Evolutionary conservation across 1,284 basidiomycete species (phyloP), one percentile per base, ranked within the genome.

Genomic region (Microbotryum intermedium): DNA sequence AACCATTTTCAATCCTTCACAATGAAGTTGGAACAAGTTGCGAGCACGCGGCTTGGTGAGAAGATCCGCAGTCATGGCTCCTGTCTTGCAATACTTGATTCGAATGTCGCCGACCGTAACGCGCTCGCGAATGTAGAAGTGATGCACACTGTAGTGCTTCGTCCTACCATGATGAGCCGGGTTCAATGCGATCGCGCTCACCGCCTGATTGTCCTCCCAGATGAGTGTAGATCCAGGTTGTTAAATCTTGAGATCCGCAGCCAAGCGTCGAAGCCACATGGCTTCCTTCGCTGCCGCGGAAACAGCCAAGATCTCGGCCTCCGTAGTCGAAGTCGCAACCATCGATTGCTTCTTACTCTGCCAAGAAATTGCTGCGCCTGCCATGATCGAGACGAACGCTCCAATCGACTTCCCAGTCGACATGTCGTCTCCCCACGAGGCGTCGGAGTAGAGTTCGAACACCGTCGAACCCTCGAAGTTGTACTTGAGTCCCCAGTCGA

Each of bases 21-120:
- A n/a, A n/a, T n/a, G n/a, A n/a, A n/a, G n/a, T n/a, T n/a, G n/a
- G n/a, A n/a, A n/a, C n/a, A n/a, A n/a, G n/a, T n/a, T n/a, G n/a
- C n/a, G n/a, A n/a, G n/a, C n/a, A n/a, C 79, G 68, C 0, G 75
- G 56, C 55, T 80, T 80, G 3, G 77, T 80, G 49, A 80, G 66
- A 18, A 79, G 71, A 67, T 80, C 75, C 8, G 79, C 75, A 9
- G 73, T 26, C 53, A 78, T 77, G 2, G 75, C 71, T 0, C 63
- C 53, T 0, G 73, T 71, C 0, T 69, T 57, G 42, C 75, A 63
- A 50, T 76, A 74, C 1, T 59, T 20, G 6, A 79, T 34, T 0
- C 56, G 18, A 29, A 80, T 66, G 1, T 72, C 54, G 3, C 70
- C 69, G 0, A 63, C 50, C 2, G 69, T 64, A 2, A 80, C 72